Percentiles rank a stretch among this genome's conserved stretches.
Evolutionary conservation across 2,329 filamentous ascomycete genomes (phyloP).

Genomic region (Trichoderma endophyticum): DNA sequence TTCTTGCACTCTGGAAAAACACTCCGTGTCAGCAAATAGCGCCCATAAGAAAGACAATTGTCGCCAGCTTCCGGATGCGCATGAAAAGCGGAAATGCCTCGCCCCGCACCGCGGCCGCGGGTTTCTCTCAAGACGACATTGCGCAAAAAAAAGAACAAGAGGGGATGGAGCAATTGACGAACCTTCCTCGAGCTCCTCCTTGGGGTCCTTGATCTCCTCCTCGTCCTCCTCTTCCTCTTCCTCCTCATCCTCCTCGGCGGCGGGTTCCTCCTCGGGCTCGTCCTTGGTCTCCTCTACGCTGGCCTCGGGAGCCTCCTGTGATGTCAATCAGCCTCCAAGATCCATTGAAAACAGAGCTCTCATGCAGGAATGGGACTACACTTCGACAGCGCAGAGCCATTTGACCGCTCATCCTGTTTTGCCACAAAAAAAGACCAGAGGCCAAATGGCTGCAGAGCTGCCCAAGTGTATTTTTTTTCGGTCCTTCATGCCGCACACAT

Average conservation of each 20-base stretch:
- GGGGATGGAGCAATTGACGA: constrained; percentile 39
- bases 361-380: not conserved
- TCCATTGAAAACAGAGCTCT: not conserved
- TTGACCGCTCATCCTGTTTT: not conserved
- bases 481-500: not conserved
- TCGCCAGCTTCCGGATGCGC: not conserved
- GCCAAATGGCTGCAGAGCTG: constrained; percentile 9
- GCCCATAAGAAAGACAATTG: not conserved
- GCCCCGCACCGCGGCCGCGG: constrained; percentile 11
- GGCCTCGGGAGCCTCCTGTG: constrained; percentile 35
- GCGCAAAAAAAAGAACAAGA: not conserved
- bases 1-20: constrained; percentile 68
- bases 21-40: constrained; percentile 17
- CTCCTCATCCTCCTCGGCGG: constrained; percentile 55
- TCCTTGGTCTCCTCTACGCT: constrained; percentile 45
- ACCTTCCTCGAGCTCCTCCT: constrained; percentile 91
- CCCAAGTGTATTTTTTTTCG: not conserved
- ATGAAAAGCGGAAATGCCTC: constrained; percentile 23
- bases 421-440: not conserved
- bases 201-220: constrained; percentile 81
- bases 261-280: constrained; percentile 48
- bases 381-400: not conserved
- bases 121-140: not conserved
- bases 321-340: constrained; percentile 1
- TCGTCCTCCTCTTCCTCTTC: constrained; percentile 72